These are phyloP conservation scores for Phytophthora lateralis DNA, from an alignment of 352 stramenopile species.

Conservation along the genomic window DNA sequence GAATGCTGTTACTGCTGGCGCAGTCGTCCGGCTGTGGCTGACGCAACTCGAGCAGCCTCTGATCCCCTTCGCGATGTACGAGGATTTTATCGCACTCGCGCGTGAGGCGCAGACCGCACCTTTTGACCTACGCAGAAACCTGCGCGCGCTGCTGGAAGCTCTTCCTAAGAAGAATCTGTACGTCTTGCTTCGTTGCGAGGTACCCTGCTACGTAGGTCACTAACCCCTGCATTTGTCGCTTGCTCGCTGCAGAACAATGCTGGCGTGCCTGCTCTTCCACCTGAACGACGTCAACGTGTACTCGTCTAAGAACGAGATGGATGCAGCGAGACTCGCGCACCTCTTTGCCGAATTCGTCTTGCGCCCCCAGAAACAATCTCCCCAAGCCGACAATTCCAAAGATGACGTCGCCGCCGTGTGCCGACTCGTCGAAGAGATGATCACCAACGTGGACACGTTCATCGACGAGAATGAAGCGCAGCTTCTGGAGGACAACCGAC, in stretches of 20 bases:
- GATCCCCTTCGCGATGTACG: constrained; percentile 67
- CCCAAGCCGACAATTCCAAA: constrained; percentile 15
- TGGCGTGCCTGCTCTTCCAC: constrained; percentile 80
- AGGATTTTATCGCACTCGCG: constrained; percentile 59
- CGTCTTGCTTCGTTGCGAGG: constrained; percentile 16
- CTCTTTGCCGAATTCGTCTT: constrained; percentile 67
- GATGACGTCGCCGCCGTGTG: constrained; percentile 23
- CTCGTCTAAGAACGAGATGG: constrained; percentile 75
- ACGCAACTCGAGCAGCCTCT: constrained; percentile 69
- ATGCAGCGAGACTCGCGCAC: constrained; percentile 53
- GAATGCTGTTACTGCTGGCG: constrained; percentile 61
- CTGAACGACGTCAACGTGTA: constrained; percentile 86
- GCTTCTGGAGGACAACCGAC: constrained; percentile 49
- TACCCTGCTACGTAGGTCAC: neutral
- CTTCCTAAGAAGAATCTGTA: constrained; percentile 76
- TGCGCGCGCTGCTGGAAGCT: constrained; percentile 60
- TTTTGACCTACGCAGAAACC: constrained; percentile 61
- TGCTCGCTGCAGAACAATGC: constrained; percentile 45
- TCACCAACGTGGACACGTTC: constrained; percentile 71
- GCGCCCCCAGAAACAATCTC: constrained; percentile 31
- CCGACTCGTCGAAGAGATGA: constrained; percentile 70
- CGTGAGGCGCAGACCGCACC: constrained; percentile 42
- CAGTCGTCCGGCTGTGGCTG: constrained; percentile 69
- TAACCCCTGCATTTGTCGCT: constrained; percentile 4
- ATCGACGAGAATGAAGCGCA: constrained; percentile 77